Base-by-base conservation (phyloP, 73 alveolate species). In the Paramecium biaurelia region DNA sequence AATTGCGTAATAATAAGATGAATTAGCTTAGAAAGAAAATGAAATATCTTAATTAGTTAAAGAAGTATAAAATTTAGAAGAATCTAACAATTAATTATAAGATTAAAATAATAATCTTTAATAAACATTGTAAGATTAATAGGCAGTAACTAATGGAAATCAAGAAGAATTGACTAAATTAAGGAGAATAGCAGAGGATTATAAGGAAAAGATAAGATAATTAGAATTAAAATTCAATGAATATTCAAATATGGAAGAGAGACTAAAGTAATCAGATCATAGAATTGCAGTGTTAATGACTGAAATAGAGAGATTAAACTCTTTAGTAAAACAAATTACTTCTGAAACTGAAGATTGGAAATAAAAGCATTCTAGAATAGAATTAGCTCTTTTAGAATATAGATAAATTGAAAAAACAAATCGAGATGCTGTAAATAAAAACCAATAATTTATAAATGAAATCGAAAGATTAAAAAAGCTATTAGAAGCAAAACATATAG, bases 241-340 rank as follows among this genome's bases (percentile, higher is more conserved):
- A 79, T 79, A 43, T 79, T 38, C 70, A 9, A 43, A 15, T 7
- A 24, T 79, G 45, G 90, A 79, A 24, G 90, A 79, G 1, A 41
- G 47, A 43, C 56, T 79, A 10, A 79, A 79, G 28, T 79, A 79
- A 41, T 38, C 90, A 5, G 90, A 79, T 79, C 90, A 79, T 47
- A 79, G 90, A 79, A 79, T 79, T 1, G 90, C 90, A 20, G 90
- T 79, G 8, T 79, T 79, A 47, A 79, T 79, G 90, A 43, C 90
- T 42, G 90, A 79, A 41, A 79, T 79, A 18, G 90, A 79, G 41
- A 79, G 90, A 79, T 79, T 79, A 41, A 79, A 79, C 43, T 23
- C 70, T 5, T 23, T 79, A 11, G 72, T 79, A 7, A 79, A 79
- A 79, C 47, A 79, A 41, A 23, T 42, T 12, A 47, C 70, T 21